phyloP scores from a whole-genome alignment of 1,284 basidiomycete species.

The Kalmanozyma brasiliensis region DNA sequence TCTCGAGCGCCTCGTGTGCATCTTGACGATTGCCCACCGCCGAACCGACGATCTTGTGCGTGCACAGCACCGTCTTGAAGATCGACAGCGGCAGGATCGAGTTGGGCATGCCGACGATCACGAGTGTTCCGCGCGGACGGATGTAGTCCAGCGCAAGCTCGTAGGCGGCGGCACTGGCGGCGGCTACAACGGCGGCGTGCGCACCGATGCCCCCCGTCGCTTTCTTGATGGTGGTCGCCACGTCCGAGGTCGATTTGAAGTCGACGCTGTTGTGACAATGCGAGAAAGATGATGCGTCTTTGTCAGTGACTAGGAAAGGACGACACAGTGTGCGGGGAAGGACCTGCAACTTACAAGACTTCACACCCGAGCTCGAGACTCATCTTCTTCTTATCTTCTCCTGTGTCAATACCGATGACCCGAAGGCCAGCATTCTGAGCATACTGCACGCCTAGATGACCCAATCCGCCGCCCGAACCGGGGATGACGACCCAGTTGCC shows the following conservation, averaged over 20 bases:
- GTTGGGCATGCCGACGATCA: conserved; percentile 78
- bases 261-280: conserved; percentile 73
- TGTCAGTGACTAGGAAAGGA: not conserved
- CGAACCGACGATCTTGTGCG: conserved; percentile 77
- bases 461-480: conserved; percentile 78
- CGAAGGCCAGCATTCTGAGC: conserved; percentile 70
- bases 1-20: conserved; percentile 72
- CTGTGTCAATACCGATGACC: conserved; percentile 82
- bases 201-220: conserved; percentile 77
- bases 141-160: conserved; percentile 73
- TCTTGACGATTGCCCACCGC: conserved; percentile 74
- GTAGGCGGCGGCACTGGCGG: conserved; percentile 73
- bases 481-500: conserved; percentile 85
- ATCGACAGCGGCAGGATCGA: conserved; percentile 76
- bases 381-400: conserved; percentile 80
- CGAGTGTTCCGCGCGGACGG: conserved; percentile 76
- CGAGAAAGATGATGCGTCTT: not conserved
- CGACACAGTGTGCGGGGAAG: not conserved
- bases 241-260: conserved; percentile 74
- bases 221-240: conserved; percentile 75
- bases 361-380: conserved; percentile 78
- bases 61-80: conserved; percentile 74
- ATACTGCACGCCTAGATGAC: conserved; percentile 54
- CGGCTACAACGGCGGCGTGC: conserved; percentile 72
- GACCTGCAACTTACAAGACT: conserved; percentile 72